Base-by-base conservation (phyloP, 805 yeast genomes). In the Candida loeiensis region DNA sequence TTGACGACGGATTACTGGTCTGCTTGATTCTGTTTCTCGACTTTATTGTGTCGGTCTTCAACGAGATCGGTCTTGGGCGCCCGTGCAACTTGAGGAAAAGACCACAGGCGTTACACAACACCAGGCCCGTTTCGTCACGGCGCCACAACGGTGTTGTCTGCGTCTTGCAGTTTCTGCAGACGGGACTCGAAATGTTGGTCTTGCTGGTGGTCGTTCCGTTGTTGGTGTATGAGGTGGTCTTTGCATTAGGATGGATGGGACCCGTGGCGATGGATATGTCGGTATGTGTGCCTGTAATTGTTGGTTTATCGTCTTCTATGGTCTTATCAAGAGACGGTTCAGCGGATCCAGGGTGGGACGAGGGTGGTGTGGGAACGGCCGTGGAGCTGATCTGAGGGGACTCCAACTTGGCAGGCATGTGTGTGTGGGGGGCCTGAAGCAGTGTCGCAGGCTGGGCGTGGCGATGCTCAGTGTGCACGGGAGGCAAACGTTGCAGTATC, bases 91-190 rank as follows among this genome's bases (percentile, higher is more conserved):
- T 90, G 44, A 89, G 65, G 54, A 88, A 88, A 36, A 88, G 69
- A 0, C 96, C 96, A 67, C 96, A 88, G 7, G 98, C 98, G 65
- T 90, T 90, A 61, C 98, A 90, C 35, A 90, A 72, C 24, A 90
- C 95, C 52, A 68, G 73, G 12, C 95, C 95, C 8, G 85, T 78
- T 54, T 89, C 96, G 63, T 90, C 96, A 47, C 97, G 73, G 62
- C 97, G 76, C 97, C 97, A 90, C 20, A 90, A 68, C 1, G 98
- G 97, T 2, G 98, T 90, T 1, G 93, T 90, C 43, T 88, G 85
- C 2, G 98, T 90, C 54, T 82, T 77, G 66, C 98, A 90, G 61
- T 90, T 90, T 51, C 84, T 86, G 60, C 98, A 90, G 16, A 82
- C 74, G 4, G 95, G 87, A 24, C 78, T 68, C 11, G 81, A 61